Conservation (phyloP, 169 alveolate genomes). For the Plasmodium ovale region DNA sequence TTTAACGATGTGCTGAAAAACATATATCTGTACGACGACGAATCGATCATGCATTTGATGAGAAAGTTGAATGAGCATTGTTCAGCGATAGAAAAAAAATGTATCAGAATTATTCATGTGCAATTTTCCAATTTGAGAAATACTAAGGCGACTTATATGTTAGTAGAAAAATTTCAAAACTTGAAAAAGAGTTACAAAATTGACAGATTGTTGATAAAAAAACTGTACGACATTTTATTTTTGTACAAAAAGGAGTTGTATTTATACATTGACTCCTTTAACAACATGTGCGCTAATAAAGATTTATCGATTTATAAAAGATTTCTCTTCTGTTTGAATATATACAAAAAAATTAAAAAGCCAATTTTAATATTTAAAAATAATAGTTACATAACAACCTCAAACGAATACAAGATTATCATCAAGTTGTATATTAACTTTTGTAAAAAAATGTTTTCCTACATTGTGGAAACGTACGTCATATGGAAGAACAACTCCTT, state of each 20-base stretch:
- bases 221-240: conserved; percentile 52
- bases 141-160: conserved; percentile 38
- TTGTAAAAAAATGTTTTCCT: conserved; percentile 72
- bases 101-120: conserved; percentile 49
- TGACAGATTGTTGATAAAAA: conserved; percentile 71
- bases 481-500: conserved; percentile 56
- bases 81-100: conserved; percentile 60
- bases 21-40: conserved; percentile 68
- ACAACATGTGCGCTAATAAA: conserved; percentile 44
- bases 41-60: conserved; percentile 66
- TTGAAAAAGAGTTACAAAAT: conserved; percentile 61
- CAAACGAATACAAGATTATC: conserved; percentile 73
- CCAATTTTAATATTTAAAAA: conserved; percentile 70
- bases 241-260: conserved; percentile 58
- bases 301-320: conserved; percentile 47
- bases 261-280: conserved; percentile 39
- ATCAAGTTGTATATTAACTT: conserved; percentile 57
- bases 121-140: conserved; percentile 74
- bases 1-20: conserved; percentile 65
- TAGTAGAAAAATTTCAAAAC: conserved; percentile 70
- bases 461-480: conserved; percentile 48
- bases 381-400: conserved; percentile 62
- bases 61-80: conserved; percentile 72
- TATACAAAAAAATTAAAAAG: conserved; percentile 63
- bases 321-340: conserved; percentile 41